Evolutionary conservation across 208 protist species (phyloP).

Genomic region (Trypanosoma theileri): DNA sequence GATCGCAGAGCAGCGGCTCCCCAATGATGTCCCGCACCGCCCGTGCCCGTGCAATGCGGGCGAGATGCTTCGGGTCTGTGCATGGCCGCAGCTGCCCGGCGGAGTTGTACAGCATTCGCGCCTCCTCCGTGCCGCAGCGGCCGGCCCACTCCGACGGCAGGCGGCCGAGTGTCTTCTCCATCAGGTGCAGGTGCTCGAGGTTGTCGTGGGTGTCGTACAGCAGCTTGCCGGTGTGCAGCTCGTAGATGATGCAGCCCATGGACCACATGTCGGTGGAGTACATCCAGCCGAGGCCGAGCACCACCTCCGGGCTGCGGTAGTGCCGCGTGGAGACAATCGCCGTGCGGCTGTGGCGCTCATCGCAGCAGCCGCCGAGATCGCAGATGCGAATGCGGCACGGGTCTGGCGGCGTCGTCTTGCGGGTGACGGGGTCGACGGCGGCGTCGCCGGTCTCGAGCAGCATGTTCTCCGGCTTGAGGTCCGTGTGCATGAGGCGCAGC

Average conservation of each 20-base stretch:
- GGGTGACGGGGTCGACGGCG: conserved; percentile 77
- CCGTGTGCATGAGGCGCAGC: conserved; percentile 85
- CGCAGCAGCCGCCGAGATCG: conserved; percentile 52
- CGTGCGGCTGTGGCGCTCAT: conserved; percentile 31
- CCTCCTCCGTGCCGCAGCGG: conserved; percentile 54
- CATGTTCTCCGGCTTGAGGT: conserved; percentile 91
- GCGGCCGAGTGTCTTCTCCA: conserved; percentile 68
- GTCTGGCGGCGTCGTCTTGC: conserved; percentile 38
- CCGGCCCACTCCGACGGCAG: conserved; percentile 54
- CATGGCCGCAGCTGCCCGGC: conserved; percentile 49
- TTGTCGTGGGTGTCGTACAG: conserved; percentile 74
- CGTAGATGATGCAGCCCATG: conserved; percentile 72
- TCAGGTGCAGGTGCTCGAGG: conserved; percentile 59
- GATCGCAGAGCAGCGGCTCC: conserved; percentile 56
- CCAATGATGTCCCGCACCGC: conserved; percentile 55
- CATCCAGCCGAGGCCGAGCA: conserved; percentile 54
- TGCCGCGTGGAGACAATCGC: conserved; percentile 52
- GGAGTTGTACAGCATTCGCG: conserved; percentile 52
- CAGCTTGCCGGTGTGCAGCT: conserved; percentile 65
- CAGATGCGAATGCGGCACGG: conserved; percentile 60
- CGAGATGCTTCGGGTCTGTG: conserved; percentile 63
- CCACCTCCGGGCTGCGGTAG: conserved; percentile 68
- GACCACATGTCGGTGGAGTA: conserved; percentile 77
- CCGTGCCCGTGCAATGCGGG: conserved; percentile 54
- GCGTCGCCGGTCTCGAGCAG: conserved; percentile 40